Conservation (phyloP, 768 basidiomycete genomes). For the Auriscalpium microsporum region DNA sequence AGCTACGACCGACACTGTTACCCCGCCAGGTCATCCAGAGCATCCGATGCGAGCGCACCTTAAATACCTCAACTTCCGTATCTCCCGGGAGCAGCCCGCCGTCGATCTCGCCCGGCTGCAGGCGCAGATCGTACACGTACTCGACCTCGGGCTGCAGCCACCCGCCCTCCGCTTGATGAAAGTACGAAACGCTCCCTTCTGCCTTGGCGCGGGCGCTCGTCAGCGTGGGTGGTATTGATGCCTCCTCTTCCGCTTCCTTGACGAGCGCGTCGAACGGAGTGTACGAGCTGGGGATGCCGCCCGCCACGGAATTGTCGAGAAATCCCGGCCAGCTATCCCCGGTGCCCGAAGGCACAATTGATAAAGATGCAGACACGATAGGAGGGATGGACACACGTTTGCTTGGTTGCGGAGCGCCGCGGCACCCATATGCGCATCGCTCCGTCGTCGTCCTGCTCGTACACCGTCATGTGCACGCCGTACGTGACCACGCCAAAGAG, state of each 20-base stretch:
- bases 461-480: conserved; percentile 86
- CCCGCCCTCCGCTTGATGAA: conserved; percentile 56
- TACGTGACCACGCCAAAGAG: conserved; percentile 88
- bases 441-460: conserved; percentile 36
- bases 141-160: conserved; percentile 87
- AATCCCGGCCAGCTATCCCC: conserved; percentile 65
- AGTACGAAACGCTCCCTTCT: conserved; percentile 75
- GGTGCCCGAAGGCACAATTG: not conserved
- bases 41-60: conserved; percentile 37
- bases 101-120: conserved; percentile 46
- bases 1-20: conserved; percentile 36
- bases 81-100: conserved; percentile 71
- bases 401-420: conserved; percentile 76
- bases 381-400: conserved; percentile 50
- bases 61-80: conserved; percentile 91
- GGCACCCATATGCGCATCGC: conserved; percentile 76
- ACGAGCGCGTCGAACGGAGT: conserved; percentile 63
- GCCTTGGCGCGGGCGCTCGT: conserved; percentile 50
- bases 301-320: conserved; percentile 88
- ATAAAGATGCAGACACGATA: not conserved
- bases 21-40: too few relatives aligned
- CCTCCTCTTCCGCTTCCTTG: conserved; percentile 93
- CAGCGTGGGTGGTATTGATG: conserved; percentile 62
- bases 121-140: conserved; percentile 77
- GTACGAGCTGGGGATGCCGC: conserved; percentile 83